Evolutionary conservation across 768 basidiomycete genomes (phyloP), one percentile per base, ranked within the genome.

Genomic region (Dioszegia aurantiaca): DNA sequence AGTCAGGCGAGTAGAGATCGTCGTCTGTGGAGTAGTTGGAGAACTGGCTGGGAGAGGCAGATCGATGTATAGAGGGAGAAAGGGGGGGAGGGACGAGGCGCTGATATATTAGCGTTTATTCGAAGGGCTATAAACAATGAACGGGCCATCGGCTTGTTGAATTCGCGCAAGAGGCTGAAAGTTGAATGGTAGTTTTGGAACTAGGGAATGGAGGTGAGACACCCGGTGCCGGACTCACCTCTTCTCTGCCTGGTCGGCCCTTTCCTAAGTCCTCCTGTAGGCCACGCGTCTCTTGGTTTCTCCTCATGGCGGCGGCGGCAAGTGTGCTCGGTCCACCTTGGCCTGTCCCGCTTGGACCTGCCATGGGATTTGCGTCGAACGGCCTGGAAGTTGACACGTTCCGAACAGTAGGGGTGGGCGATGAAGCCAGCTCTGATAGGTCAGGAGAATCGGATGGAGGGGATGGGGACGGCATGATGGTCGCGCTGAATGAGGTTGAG

Each of bases 341-440:
- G 40, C 17, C 19, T 12, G 40, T 4, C 17, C 26, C 46, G 24
- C n/a, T n/a, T 21, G 33, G 16, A 31, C 28, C 31, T 33, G 30
- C 47, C 14, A 36, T 16, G 10, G 23, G 4, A 16, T 33, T 1
- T 8, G 40, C 14, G 24, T 39, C 19, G 33, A 48, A 23, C 3
- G 44, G 31, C 2, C 44, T 33, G 9, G 31, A 28, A 10, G 11
- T 37, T 3, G 55, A 47, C 17, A 47, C 45, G 45, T 45, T 60
- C 8, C 67, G 48, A 19, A 69, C 59, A 8, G 67, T 69, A 11
- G 61, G 61, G 1, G 67, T 63, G 12, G 67, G 64, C 9, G 67
- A 69, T 9, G 67, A 62, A 14, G 53, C 30, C 23, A 39, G n/a
- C 4, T 52, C 57, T 23, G 57, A 46, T 37, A 36, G 48, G 24